Percentiles rank a stretch among this genome's conserved stretches.
phyloP scores from a whole-genome alignment of 768 basidiomycete genomes.

The Boletus tomentosulus region DNA sequence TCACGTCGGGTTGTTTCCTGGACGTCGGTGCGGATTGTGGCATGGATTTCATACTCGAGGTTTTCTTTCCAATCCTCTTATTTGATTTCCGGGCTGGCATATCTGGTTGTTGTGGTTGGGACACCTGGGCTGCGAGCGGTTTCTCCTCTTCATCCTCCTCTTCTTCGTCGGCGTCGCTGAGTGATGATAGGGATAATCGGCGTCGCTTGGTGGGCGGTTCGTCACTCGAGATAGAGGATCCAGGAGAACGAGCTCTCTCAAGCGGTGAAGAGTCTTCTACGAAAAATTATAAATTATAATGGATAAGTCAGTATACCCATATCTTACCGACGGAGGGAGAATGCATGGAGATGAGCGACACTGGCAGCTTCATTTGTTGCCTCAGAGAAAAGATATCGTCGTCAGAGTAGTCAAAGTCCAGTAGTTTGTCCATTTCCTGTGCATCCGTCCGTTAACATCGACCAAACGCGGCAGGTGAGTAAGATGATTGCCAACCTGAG shows the following conservation, averaged over 20 bases:
- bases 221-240: constrained; percentile 46
- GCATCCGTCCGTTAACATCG: constrained; percentile 10
- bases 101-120: constrained; percentile 26
- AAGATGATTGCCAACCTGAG: constrained; percentile 23
- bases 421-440: constrained; percentile 70
- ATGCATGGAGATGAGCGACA: constrained; percentile 47
- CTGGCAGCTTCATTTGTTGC: constrained; percentile 60
- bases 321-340: constrained; percentile 52
- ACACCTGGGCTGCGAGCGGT: constrained; percentile 50
- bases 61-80: constrained; percentile 27
- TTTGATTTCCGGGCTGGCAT: constrained; percentile 30
- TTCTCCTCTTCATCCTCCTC: constrained; percentile 52
- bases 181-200: constrained; percentile 53
- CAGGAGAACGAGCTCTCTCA: constrained; percentile 15
- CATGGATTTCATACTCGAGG: too few species aligned
- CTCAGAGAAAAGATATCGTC: constrained; percentile 65
- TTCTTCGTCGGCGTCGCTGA: constrained; percentile 35
- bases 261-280: constrained; percentile 22
- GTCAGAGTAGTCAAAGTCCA: constrained; percentile 78
- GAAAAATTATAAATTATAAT: constrained; percentile 11
- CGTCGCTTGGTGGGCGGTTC: constrained; percentile 49
- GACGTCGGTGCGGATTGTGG: constrained; percentile 41
- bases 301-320: background rate
- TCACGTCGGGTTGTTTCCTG: constrained; percentile 37
- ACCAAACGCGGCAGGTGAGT: constrained; percentile 8